These are phyloP conservation scores for Annona squamosa DNA, from an alignment of 164 flowering plant species.

Conservation along the genomic window DNA sequence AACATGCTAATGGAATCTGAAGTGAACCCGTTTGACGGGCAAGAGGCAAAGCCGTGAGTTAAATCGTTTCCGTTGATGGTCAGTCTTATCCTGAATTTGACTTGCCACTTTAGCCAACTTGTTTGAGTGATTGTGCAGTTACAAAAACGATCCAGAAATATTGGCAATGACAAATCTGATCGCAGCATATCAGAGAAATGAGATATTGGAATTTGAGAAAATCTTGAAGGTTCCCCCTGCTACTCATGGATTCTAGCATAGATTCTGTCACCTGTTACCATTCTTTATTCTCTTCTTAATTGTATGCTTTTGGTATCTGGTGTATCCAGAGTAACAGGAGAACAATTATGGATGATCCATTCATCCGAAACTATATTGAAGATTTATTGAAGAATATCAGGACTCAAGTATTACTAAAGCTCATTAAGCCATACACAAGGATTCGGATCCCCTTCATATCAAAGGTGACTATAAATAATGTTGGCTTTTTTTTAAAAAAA, in stretches of 20 bases:
- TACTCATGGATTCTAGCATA: background rate
- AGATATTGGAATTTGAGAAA: constrained; percentile 90
- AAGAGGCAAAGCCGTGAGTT: constrained; percentile 96
- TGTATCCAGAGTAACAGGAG: constrained; percentile 70
- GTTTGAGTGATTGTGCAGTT: constrained; percentile 34
- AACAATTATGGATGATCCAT: constrained; percentile 96
- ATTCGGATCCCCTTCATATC: constrained; percentile 93
- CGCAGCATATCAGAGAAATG: constrained; percentile 95
- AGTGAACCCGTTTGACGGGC: constrained; percentile 97
- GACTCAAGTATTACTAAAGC: constrained; percentile 93
- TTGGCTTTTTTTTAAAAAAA: no score
- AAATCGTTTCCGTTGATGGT: background rate
- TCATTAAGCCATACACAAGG: constrained; percentile 92
- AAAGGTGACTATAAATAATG: constrained; percentile 35
- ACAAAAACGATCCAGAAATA: constrained; percentile 94
- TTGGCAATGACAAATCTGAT: constrained; percentile 96
- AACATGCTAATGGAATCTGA: constrained; percentile 97
- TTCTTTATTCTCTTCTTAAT: constrained; percentile 3
- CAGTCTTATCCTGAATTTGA: background rate
- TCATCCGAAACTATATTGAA: constrained; percentile 87
- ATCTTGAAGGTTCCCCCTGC: constrained; percentile 55
- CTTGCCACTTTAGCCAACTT: background rate
- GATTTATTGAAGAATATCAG: constrained; percentile 88
- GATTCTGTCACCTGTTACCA: background rate
- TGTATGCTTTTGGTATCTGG: background rate